These are phyloP conservation scores for Moricandia moricandioides DNA, from an alignment of 345 rosid genomes.

Conservation along the genomic window DNA sequence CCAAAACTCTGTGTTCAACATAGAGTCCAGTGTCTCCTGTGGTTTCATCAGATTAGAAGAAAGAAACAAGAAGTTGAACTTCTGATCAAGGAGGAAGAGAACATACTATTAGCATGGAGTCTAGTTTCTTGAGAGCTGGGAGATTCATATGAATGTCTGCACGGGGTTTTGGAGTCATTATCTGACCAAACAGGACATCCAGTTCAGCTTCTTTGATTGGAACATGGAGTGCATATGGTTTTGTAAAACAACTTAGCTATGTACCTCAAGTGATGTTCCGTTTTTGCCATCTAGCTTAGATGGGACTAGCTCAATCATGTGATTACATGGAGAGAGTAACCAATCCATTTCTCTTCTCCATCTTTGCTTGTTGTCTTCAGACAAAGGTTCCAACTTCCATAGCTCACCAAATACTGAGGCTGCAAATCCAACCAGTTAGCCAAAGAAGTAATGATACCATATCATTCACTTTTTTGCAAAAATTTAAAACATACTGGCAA, in stretches of 20 bases:
- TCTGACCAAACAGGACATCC: slow-evolving; percentile 48
- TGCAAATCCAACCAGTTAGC: slow-evolving; percentile 29
- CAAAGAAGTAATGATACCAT: slow-evolving; percentile 38
- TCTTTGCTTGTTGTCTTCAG: slow-evolving; percentile 64
- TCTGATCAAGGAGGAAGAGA: neutral
- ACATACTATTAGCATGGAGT: slow-evolving; percentile 84
- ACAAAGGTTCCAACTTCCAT: slow-evolving; percentile 89
- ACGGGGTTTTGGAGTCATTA: slow-evolving; percentile 90
- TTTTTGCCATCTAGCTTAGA: slow-evolving; percentile 71
- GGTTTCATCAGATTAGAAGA: neutral
- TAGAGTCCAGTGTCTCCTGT: slow-evolving; percentile 80
- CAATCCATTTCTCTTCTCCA: slow-evolving; percentile 93
- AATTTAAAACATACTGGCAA: slow-evolving; percentile 57
- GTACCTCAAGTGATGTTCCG: slow-evolving; percentile 78
- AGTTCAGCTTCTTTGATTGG: slow-evolving; percentile 15
- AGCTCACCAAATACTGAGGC: slow-evolving; percentile 87
- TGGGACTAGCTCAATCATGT: slow-evolving; percentile 94
- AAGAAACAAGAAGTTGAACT: neutral
- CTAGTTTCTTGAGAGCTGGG: slow-evolving; percentile 89
- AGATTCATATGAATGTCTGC: slow-evolving; percentile 89
- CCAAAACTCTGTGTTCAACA: slow-evolving; percentile 87
- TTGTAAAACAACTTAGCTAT: neutral
- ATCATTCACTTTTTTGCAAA: neutral
- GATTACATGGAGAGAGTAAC: slow-evolving; percentile 84
- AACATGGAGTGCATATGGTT: neutral